Conservation (phyloP, 805 yeast genomes). For the Zygotorulaspora florentina region DNA sequence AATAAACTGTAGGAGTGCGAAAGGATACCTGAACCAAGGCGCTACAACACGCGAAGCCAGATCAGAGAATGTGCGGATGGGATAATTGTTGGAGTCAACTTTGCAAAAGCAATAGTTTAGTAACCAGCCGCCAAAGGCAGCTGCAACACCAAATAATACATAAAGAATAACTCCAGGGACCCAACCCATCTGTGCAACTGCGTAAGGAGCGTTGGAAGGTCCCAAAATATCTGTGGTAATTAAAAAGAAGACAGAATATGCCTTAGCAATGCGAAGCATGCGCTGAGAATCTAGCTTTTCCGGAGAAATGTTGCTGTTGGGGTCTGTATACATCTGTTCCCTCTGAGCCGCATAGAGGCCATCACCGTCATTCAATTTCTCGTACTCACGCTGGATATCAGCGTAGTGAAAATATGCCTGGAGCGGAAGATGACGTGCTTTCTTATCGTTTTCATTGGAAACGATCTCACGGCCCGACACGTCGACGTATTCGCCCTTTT, state of each 20-base stretch:
- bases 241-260: conserved; percentile 39
- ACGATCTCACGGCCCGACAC: conserved; percentile 12
- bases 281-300: conserved; percentile 14
- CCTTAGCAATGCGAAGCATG: conserved; percentile 14
- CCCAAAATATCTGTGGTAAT: conserved; percentile 49
- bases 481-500: conserved; percentile 10
- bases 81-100: conserved; percentile 42
- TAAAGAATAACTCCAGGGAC: conserved; percentile 44
- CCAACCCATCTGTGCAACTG: conserved; percentile 42
- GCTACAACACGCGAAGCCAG: conserved; percentile 37
- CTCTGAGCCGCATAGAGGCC: conserved; percentile 13
- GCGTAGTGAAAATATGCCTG: conserved; percentile 15
- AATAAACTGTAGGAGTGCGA: conserved; percentile 35
- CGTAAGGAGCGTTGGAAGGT: conserved; percentile 45
- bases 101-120: conserved; percentile 37
- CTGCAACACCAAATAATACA: conserved; percentile 40
- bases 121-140: conserved; percentile 42
- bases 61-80: conserved; percentile 42
- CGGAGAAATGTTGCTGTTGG: conserved; percentile 11
- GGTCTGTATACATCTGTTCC: conserved; percentile 14
- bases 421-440: conserved; percentile 7
- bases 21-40: conserved; percentile 23
- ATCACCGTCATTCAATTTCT: conserved; percentile 10
- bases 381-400: conserved; percentile 13
- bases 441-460: conserved; percentile 6